A percentile compares a stretch with the other conserved stretches of the same genome.
phyloP scores from a whole-genome alignment of 1,284 basidiomycete species.

The Phylloporus sp. region DNA sequence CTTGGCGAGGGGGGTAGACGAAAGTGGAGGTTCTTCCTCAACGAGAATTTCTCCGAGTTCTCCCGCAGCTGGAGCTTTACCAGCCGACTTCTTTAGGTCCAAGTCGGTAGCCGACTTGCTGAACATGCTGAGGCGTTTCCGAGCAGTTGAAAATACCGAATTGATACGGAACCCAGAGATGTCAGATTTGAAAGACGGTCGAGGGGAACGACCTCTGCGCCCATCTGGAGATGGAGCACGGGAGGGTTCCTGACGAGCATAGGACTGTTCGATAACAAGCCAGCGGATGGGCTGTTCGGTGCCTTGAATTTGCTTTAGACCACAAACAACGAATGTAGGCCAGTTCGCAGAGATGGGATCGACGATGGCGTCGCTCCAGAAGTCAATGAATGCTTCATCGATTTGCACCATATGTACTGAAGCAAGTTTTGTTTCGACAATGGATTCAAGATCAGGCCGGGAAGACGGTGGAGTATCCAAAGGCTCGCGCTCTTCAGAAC shows the following conservation, averaged over 20 bases:
- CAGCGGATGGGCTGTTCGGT: constrained; percentile 46
- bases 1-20: constrained; percentile 7
- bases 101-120: constrained; percentile 33
- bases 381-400: constrained; percentile 79
- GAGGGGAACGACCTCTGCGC: constrained; percentile 47
- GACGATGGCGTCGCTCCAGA: constrained; percentile 71
- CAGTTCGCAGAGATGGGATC: constrained; percentile 65
- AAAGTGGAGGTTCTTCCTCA: constrained; percentile 46
- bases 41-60: constrained; percentile 68
- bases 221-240: constrained; percentile 33
- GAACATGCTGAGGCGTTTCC: constrained; percentile 66
- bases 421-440: constrained; percentile 41
- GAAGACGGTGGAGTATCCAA: constrained; percentile 6
- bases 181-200: constrained; percentile 53
- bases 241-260: constrained; percentile 34
- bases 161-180: constrained; percentile 40
- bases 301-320: constrained; percentile 48
- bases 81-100: constrained; percentile 39
- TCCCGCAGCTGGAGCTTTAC: constrained; percentile 48
- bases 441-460: constrained; percentile 22
- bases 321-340: constrained; percentile 71
- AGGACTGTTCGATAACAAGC: constrained; percentile 68
- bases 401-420: constrained; percentile 55
- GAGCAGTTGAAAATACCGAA: constrained; percentile 47
- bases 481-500: constrained; percentile 22